Base-by-base conservation (phyloP, 2,329 filamentous ascomycete species). In the Ophiostoma fasciatum region DNA sequence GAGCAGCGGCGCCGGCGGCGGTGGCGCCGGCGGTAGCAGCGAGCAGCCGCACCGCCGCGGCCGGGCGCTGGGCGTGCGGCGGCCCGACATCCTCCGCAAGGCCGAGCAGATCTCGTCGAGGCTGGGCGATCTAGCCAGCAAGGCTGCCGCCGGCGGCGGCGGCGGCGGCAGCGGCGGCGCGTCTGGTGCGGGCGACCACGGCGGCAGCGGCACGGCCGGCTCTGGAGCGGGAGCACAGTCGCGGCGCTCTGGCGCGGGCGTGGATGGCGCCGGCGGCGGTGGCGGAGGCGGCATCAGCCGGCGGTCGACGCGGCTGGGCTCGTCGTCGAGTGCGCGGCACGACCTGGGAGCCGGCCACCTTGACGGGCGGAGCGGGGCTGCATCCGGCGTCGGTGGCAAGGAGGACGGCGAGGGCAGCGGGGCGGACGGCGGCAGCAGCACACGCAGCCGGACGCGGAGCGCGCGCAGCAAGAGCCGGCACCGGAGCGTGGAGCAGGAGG, bases 71-170 rank as follows among this genome's bases (percentile, higher is more conserved):
- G 67, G 63, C 1, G 63, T 75, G 1, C 55, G 70, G 14, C 57
- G 68, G 20, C 65, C 68, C 0, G 73, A 78, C 38, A 59, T 78
- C 21, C 56, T 78, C 3, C 68, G 71, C 23, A 72, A 71, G 47
- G 73, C 74, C 0, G 74, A 78, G 42, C 66, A 72, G 42, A 68
- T 68, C 5, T 64, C 74, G 4, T 44, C 62, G 13, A 62, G 65
- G 4, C 60, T 62, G 0, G 51, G 64, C 22, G 70, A 74, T 33
- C 61, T 63, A 0, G 54, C 59, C 4, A 57, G 62, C 7, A 68
- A 65, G 42, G 14, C 33, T 6, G 38, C 28, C 6, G 28, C 6
- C 11, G 25, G 20, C 7, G 20, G 14, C 18, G 25, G 22, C 5
- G 33, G 12, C 13, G 13, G 18, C 22, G 49, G 57, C n/a, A 40